Base-by-base conservation (phyloP, 495 filamentous ascomycete genomes). In the Schizothecium vesticola region DNA sequence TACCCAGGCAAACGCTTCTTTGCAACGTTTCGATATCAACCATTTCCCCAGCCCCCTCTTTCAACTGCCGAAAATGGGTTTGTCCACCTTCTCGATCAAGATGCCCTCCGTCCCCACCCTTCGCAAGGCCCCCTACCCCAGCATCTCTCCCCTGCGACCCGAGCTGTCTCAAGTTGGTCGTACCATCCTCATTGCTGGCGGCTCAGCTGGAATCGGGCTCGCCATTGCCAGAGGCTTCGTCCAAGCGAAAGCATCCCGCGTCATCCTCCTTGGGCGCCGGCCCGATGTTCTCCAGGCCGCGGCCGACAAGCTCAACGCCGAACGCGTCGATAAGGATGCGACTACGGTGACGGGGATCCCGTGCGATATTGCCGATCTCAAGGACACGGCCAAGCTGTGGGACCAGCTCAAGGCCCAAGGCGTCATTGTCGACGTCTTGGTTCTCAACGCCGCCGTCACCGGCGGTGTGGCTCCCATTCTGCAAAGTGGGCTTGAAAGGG, bases 121-220 rank as follows among this genome's bases (percentile, higher is more conserved):
- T n/a, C 81, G 83, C 68, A 77, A 75, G 33, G 57, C 67, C 5
- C 69, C 79, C 3, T 86, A 87, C 70, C 67, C 78, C 12, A 72
- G 78, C 64, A 80, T 85, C 56, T 79, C 77, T 13, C 80, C 84
- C n/a, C 59, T 61, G 29, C 57, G 63, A 5, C 77, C 13, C 72
- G 78, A 22, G 68, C 78, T 67, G 79, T 84, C 29, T 56, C 80
- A 82, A 24, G 69, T 73, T 7, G 79, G 80, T 63, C 81, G 81
- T 56, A 80, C 73, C 4, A 75, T 87, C 24, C 65, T 86, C 24
- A 70, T 88, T 28, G 86, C 85, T 7, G 85, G 84, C 12, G 81
- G 70, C 56, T 67, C 71, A 1, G 63, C 60, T 23, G 77, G 78
- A 21, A 81, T 83, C 57, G 81, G 81, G 26, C 67, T 71, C 11